Evolutionary conservation across 768 basidiomycete species (phyloP).

Genomic region (Coprinopsis cinerea): DNA sequence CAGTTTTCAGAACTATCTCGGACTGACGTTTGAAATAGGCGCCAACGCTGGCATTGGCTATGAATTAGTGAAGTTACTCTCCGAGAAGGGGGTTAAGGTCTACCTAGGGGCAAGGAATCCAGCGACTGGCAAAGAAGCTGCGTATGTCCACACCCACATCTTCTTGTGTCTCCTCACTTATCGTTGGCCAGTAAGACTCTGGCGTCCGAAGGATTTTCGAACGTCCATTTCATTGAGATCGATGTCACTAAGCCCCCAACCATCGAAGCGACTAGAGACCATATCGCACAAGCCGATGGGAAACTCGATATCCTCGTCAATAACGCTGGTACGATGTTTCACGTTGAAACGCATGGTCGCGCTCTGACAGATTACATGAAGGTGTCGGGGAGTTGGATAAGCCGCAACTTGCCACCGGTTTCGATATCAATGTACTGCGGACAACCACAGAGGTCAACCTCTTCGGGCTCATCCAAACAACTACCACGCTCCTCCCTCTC

Average conservation of each 20-base stretch:
- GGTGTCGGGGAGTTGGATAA: constrained; percentile 24
- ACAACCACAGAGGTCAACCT: constrained; percentile 38
- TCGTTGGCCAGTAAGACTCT: constrained; percentile 21
- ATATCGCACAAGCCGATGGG: constrained; percentile 33
- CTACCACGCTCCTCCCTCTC: constrained; percentile 35
- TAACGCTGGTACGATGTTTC: constrained; percentile 32
- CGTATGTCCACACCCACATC: constrained; percentile 21
- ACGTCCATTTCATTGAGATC: constrained; percentile 31
- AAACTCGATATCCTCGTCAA: constrained; percentile 41
- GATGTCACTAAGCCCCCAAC: constrained; percentile 33
- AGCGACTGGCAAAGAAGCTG: constrained; percentile 32
- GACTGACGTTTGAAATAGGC: constrained; percentile 19
- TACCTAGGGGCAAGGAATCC: constrained; percentile 39
- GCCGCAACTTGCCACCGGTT: constrained; percentile 28
- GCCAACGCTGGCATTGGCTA: constrained; percentile 42
- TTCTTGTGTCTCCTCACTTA: too few species aligned
- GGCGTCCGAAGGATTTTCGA: constrained; percentile 24
- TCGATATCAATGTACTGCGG: constrained; percentile 29
- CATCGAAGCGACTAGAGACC: constrained; percentile 27
- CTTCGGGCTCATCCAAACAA: constrained; percentile 38
- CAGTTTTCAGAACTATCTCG: neutral
- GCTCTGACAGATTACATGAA: constrained; percentile 8
- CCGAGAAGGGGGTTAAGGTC: constrained; percentile 36
- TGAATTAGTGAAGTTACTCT: constrained; percentile 37
- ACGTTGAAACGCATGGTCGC: constrained; percentile 8